Conservation (phyloP, 805 yeast genomes). For the Ogataea henricii region DNA sequence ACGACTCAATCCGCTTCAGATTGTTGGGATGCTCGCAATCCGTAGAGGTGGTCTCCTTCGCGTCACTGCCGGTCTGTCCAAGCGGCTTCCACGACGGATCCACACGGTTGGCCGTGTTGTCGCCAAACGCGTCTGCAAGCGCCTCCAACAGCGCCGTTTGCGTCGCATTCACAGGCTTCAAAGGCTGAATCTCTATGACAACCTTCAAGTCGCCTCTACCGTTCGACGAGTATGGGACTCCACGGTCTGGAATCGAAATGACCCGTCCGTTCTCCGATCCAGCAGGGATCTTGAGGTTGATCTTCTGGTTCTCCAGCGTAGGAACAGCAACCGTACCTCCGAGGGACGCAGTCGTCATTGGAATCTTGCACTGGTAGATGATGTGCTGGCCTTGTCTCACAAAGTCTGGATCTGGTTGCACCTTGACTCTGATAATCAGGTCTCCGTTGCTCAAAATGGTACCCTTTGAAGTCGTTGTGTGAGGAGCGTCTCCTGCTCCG, state of each 20-base stretch:
- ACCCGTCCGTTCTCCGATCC: slow-evolving; percentile 81
- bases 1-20: slow-evolving; percentile 57
- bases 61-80: slow-evolving; percentile 19
- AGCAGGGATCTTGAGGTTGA: slow-evolving; percentile 77
- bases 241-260: slow-evolving; percentile 80
- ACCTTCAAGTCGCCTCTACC: slow-evolving; percentile 83
- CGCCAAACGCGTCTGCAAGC: slow-evolving; percentile 87
- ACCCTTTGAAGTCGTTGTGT: slow-evolving; percentile 69
- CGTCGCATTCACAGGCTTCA: slow-evolving; percentile 76
- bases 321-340: slow-evolving; percentile 94
- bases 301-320: slow-evolving; percentile 70
- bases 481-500: slow-evolving; percentile 91
- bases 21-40: slow-evolving; percentile 46
- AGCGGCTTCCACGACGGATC: slow-evolving; percentile 49
- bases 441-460: slow-evolving; percentile 80
- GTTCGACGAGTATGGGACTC: slow-evolving; percentile 66
- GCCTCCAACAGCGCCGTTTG: slow-evolving; percentile 92
- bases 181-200: slow-evolving; percentile 65
- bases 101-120: slow-evolving; percentile 71
- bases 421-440: slow-evolving; percentile 77
- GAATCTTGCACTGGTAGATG: slow-evolving; percentile 63
- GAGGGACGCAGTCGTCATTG: slow-evolving; percentile 94
- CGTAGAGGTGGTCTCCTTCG: slow-evolving; percentile 8
- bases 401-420: slow-evolving; percentile 73
- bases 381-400: slow-evolving; percentile 67